Conservation (phyloP, 1,284 basidiomycete genomes). For the Phenoliferia sp. region DNA sequence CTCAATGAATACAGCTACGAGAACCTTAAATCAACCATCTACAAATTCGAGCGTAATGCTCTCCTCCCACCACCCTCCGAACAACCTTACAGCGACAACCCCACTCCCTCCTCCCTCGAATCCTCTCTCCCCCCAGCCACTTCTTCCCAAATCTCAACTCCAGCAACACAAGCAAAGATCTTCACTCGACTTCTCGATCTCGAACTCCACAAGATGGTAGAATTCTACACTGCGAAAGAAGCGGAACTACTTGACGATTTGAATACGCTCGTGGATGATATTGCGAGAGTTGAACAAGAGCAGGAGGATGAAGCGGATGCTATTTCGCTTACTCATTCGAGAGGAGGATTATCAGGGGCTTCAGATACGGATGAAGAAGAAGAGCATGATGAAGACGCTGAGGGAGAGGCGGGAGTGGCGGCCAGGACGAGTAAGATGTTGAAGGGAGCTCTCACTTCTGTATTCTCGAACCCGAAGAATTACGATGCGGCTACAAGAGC, state of each 20-base stretch:
- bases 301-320: constrained; percentile 4
- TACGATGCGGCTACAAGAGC: constrained; percentile 25
- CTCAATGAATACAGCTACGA: constrained; percentile 60
- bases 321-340: not conserved
- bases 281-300: constrained; percentile 43
- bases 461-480: constrained; percentile 23
- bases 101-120: constrained; percentile 2
- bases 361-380: constrained; percentile 52
- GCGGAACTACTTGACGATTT: constrained; percentile 64
- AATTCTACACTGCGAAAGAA: constrained; percentile 76
- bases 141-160: not conserved
- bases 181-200: constrained; percentile 74
- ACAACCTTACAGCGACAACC: constrained; percentile 46
- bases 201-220: constrained; percentile 74
- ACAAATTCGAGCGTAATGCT: constrained; percentile 63
- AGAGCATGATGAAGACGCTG: constrained; percentile 59
- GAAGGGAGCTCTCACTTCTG: constrained; percentile 23
- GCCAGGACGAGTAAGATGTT: constrained; percentile 18
- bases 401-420: constrained; percentile 47
- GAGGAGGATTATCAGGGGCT: constrained; percentile 37
- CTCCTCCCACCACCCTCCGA: constrained; percentile 32
- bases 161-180: constrained; percentile 42
- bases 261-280: constrained; percentile 59
- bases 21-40: constrained; percentile 73
- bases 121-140: not conserved